Evolutionary conservation across 2,329 filamentous ascomycete species (phyloP).

Genomic region (Botrytis elliptica): DNA sequence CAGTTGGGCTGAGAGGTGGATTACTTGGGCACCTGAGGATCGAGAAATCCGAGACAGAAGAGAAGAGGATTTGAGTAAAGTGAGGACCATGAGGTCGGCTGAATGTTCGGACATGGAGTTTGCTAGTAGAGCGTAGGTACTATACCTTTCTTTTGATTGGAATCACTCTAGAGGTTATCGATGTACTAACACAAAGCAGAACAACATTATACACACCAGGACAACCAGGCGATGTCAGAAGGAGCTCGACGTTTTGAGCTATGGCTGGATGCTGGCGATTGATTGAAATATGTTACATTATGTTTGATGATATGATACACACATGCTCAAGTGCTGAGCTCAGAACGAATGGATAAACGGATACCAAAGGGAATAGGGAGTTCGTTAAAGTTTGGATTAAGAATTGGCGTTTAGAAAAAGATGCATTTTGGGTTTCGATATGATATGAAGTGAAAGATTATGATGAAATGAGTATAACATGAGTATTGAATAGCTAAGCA

Average conservation of each 20-base stretch:
- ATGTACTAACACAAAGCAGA: background rate
- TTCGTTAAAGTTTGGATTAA: background rate
- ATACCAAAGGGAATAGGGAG: background rate
- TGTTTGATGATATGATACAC: background rate
- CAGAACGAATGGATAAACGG: background rate
- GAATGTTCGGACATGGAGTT: conserved; percentile 11
- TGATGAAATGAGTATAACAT: background rate
- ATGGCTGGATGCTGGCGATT: background rate
- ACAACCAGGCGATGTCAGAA: conserved; percentile 6
- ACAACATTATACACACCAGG: conserved; percentile 2
- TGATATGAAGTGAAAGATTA: background rate
- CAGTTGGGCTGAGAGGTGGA: conserved; percentile 13
- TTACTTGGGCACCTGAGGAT: conserved; percentile 3
- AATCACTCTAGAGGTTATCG: background rate
- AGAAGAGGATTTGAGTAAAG: background rate
- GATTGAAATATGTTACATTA: background rate
- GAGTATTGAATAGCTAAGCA: background rate
- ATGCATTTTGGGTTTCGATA: background rate
- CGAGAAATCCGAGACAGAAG: background rate
- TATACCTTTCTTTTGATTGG: no score
- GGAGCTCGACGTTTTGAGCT: background rate
- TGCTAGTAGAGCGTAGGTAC: background rate
- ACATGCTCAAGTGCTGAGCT: conserved; percentile 12
- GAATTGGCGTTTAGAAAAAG: background rate
- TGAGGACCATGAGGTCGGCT: background rate